phyloP scores from a whole-genome alignment of 1,139 yeast genomes.

The Pichia sp. region DNA sequence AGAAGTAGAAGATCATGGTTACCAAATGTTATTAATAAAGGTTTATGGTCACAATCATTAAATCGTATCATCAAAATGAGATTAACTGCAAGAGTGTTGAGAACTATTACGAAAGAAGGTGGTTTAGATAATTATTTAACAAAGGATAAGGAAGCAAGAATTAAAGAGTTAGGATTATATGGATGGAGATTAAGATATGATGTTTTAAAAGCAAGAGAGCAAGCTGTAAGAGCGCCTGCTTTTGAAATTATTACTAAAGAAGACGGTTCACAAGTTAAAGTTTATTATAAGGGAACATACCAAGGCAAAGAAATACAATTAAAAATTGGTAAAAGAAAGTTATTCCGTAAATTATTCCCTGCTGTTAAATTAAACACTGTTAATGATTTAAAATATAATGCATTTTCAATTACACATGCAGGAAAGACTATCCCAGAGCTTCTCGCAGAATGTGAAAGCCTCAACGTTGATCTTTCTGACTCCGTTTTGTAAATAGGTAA shows the following conservation, averaged over 20 bases:
- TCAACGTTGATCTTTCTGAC: constrained; percentile 36
- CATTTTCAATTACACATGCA: constrained; percentile 39
- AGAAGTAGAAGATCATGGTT: constrained; percentile 71
- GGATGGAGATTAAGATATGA: constrained; percentile 88
- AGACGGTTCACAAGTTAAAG: constrained; percentile 36
- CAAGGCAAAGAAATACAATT: constrained; percentile 43
- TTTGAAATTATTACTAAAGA: constrained; percentile 26
- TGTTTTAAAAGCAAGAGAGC: constrained; percentile 41
- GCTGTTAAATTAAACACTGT: constrained; percentile 41
- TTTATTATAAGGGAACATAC: constrained; percentile 44
- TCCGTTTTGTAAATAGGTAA: constrained; percentile 19
- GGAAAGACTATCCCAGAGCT: constrained; percentile 39
- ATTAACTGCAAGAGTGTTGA: constrained; percentile 75
- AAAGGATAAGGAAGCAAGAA: constrained; percentile 82
- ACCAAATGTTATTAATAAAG: constrained; percentile 73
- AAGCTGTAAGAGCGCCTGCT: constrained; percentile 20
- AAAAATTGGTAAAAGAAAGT: constrained; percentile 56
- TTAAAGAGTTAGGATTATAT: constrained; percentile 83
- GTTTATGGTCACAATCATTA: constrained; percentile 79
- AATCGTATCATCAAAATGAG: constrained; percentile 47
- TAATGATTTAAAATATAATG: constrained; percentile 38
- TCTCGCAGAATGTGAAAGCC: constrained; percentile 30
- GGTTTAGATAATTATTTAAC: constrained; percentile 84
- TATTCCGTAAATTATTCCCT: constrained; percentile 49
- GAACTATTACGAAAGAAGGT: constrained; percentile 86